Percentiles rank a stretch among this genome's conserved stretches.
phyloP scores from a whole-genome alignment of 192 early-diverging fungal species.

The Pilobolus umbonatus region DNA sequence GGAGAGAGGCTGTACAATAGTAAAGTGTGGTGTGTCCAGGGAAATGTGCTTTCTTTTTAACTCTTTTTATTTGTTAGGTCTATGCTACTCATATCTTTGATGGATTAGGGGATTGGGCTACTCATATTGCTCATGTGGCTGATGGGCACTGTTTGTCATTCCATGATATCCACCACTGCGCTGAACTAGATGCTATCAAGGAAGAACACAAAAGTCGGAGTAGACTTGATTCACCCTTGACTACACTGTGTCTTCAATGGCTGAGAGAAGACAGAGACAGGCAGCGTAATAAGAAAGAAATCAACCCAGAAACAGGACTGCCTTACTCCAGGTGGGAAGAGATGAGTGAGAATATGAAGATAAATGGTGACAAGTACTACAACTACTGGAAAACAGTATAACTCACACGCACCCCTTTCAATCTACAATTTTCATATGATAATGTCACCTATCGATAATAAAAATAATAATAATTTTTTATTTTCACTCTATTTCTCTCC shows the following conservation, averaged over 20 bases:
- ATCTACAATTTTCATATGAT: too few relatives aligned
- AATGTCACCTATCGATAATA: too few relatives aligned
- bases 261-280: conserved; percentile 52
- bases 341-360: conserved; percentile 40
- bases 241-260: conserved; percentile 44
- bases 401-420: not conserved
- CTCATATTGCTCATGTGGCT: conserved; percentile 65
- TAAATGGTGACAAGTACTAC: conserved; percentile 43
- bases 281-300: conserved; percentile 15
- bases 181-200: conserved; percentile 47
- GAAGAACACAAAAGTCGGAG: conserved; percentile 6
- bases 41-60: not conserved
- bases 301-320: conserved; percentile 27
- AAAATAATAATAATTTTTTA: not conserved
- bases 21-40: conserved; percentile 25
- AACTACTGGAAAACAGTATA: conserved; percentile 37
- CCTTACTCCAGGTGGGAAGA: conserved; percentile 43
- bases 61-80: conserved; percentile 21
- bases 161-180: conserved; percentile 43
- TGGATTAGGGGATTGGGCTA: conserved; percentile 65
- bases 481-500: not conserved
- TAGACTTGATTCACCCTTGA: conserved; percentile 28
- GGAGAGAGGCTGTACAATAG: conserved; percentile 54
- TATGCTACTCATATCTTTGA: conserved; percentile 87
- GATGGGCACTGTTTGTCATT: conserved; percentile 48